Conservation (phyloP, 495 filamentous ascomycete genomes). For the Annulohypoxylon stygium region DNA sequence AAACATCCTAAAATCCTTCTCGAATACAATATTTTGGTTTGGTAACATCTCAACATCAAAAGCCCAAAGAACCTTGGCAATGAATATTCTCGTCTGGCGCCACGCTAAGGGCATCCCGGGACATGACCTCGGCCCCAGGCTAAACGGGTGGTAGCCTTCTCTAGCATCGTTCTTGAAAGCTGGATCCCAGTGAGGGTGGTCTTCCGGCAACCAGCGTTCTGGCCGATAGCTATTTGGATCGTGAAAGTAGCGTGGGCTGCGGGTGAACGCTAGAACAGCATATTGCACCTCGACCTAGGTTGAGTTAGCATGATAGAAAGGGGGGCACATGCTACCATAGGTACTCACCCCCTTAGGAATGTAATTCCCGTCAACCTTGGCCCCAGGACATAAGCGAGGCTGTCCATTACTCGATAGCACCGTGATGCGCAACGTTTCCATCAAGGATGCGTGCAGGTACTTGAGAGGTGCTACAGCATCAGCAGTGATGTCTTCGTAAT, state of each 20-base stretch:
- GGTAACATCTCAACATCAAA: conserved; percentile 35
- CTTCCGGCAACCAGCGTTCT: conserved; percentile 40
- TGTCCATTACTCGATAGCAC: conserved; percentile 22
- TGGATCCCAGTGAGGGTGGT: conserved; percentile 37
- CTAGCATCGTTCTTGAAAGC: conserved; percentile 32
- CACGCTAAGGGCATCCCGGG: conserved; percentile 38
- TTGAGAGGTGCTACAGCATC: conserved; percentile 18
- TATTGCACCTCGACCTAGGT: conserved; percentile 27
- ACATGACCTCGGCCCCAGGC: conserved; percentile 42
- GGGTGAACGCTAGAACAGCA: conserved; percentile 25
- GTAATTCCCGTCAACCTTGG: conserved; percentile 44
- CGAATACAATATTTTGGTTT: conserved; percentile 15
- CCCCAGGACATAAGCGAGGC: conserved; percentile 39
- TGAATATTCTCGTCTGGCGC: conserved; percentile 41
- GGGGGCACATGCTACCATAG: no score
- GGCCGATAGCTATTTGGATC: conserved; percentile 39
- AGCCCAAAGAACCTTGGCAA: conserved; percentile 51
- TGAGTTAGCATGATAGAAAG: not conserved
- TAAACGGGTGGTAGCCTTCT: conserved; percentile 42
- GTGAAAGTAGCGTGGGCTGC: conserved; percentile 35
- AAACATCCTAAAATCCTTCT: conserved; percentile 33
- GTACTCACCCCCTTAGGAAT: conserved; percentile 46
- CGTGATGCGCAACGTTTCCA: conserved; percentile 41
- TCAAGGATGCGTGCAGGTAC: conserved; percentile 38
- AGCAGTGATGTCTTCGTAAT: conserved; percentile 40